Percentiles rank a stretch among this genome's conserved stretches.
phyloP scores from a whole-genome alignment of 495 filamentous ascomycete genomes.

The Daldinia childiae region DNA sequence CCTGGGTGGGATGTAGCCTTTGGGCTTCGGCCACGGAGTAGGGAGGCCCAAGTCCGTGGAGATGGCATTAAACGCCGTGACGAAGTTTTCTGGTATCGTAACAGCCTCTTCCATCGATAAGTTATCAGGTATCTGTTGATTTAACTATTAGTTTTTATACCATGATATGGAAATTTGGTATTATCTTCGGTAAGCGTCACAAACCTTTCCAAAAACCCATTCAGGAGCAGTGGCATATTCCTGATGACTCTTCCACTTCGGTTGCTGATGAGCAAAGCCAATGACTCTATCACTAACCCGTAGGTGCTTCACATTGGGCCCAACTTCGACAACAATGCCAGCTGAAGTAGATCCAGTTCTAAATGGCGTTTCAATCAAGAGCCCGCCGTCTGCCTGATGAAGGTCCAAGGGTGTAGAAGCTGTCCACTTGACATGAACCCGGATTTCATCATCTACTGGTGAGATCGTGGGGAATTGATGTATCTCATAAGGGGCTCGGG shows the following conservation, averaged over 20 bases:
- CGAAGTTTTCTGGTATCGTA: conserved; percentile 61
- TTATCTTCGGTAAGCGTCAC: neutral
- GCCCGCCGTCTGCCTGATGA: conserved; percentile 62
- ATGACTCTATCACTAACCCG: conserved; percentile 59
- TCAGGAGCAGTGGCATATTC: conserved; percentile 52
- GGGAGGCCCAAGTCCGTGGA: conserved; percentile 55
- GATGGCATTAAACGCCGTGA: conserved; percentile 61
- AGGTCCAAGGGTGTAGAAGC: conserved; percentile 64
- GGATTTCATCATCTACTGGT: conserved; percentile 51
- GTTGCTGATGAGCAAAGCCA: conserved; percentile 54
- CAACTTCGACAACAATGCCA: conserved; percentile 57
- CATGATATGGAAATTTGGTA: neutral
- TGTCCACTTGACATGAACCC: conserved; percentile 58
- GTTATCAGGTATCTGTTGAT: conserved; percentile 47
- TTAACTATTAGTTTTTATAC: conserved; percentile 14
- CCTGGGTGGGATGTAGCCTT: conserved; percentile 42
- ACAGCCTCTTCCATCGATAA: conserved; percentile 56
- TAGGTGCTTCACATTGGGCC: conserved; percentile 50
- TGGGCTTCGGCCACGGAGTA: conserved; percentile 59
- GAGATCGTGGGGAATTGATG: conserved; percentile 49
- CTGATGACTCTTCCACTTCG: conserved; percentile 56
- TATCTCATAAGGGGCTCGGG: conserved; percentile 51
- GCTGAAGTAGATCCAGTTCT: conserved; percentile 51
- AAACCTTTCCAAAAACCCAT: conserved; percentile 48
- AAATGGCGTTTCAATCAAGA: conserved; percentile 55